Evolutionary conservation across 495 filamentous ascomycete genomes (phyloP).

Genomic region (Neurospora discreta): DNA sequence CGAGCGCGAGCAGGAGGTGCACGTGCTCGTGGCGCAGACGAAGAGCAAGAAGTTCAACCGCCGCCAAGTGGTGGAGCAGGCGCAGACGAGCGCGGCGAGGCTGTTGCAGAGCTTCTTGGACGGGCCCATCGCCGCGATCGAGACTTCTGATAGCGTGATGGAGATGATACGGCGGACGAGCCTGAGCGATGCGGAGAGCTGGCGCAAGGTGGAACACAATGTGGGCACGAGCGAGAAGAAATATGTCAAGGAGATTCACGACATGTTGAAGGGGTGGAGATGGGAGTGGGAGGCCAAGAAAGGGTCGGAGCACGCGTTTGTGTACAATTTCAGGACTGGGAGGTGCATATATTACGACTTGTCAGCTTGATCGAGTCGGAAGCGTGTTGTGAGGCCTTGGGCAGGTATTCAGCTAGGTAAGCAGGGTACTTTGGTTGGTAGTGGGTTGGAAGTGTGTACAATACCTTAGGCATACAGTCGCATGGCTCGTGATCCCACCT

Average conservation of each 20-base stretch:
- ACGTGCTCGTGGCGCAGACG: conserved; percentile 67
- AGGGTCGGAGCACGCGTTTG: conserved; percentile 53
- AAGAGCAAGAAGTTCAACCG: conserved; percentile 87
- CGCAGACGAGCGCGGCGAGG: conserved; percentile 50
- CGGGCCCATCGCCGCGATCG: conserved; percentile 77
- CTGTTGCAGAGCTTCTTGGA: conserved; percentile 54
- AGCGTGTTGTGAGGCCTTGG: neutral
- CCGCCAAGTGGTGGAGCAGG: conserved; percentile 71
- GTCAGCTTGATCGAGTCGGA: conserved; percentile 25
- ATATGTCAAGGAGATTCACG: conserved; percentile 80
- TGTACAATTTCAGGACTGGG: conserved; percentile 72
- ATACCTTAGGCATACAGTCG: neutral
- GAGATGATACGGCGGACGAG: conserved; percentile 64
- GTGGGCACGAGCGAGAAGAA: conserved; percentile 67
- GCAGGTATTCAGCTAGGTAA: neutral
- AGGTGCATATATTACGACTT: conserved; percentile 69
- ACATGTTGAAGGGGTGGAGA: conserved; percentile 51
- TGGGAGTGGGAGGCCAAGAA: conserved; percentile 46
- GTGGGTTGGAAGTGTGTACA: neutral
- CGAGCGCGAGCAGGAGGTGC: conserved; percentile 60
- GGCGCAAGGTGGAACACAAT: conserved; percentile 71
- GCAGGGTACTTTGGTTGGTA: neutral
- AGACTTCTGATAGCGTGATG: conserved; percentile 78
- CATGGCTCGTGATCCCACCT: neutral
- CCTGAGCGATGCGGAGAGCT: conserved; percentile 73